A percentile compares a stretch with the other conserved stretches of the same genome.
phyloP scores from a whole-genome alignment of 129 eudicot genomes.

The Saussurea involucrata region DNA sequence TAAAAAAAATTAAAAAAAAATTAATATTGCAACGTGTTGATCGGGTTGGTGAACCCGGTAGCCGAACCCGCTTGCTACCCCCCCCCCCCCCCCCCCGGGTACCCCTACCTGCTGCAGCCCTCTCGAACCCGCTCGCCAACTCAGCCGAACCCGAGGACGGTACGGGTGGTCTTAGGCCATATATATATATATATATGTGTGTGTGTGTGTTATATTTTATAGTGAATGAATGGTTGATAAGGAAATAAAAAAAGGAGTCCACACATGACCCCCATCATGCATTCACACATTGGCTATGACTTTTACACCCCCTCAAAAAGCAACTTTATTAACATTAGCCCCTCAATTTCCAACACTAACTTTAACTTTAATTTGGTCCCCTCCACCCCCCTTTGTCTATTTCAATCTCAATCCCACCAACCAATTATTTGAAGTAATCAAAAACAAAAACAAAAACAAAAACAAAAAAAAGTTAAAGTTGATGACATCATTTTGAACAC shows the following conservation, averaged over 20 bases:
- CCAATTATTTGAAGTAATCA: slow-evolving; percentile 8
- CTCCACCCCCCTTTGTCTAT: not conserved
- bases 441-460: slow-evolving; percentile 7
- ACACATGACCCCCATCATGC: slow-evolving; percentile 18
- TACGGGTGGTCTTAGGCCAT: too few species aligned
- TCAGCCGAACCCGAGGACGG: too few species aligned
- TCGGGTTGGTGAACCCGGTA: too few species aligned
- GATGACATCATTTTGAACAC: not conserved
- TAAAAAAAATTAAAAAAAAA: too few species aligned
- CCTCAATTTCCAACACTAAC: slow-evolving; percentile 19
- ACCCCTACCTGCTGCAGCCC: too few species aligned
- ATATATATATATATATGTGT: not conserved
- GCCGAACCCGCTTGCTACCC: too few species aligned
- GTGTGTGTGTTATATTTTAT: too few species aligned
- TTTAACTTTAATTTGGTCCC: slow-evolving; percentile 20
- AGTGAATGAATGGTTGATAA: not conserved
- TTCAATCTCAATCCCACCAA: not conserved
- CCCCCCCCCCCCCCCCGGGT: too few species aligned
- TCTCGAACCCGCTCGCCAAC: too few species aligned
- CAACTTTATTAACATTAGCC: not conserved
- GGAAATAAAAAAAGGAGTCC: slow-evolving; percentile 10
- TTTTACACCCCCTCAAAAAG: slow-evolving; percentile 17
- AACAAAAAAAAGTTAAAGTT: not conserved
- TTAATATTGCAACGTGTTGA: too few species aligned
- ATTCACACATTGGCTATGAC: slow-evolving; percentile 2